Base-by-base conservation (phyloP, 352 stramenopile species). In the Phytopythium vexans region DNA sequence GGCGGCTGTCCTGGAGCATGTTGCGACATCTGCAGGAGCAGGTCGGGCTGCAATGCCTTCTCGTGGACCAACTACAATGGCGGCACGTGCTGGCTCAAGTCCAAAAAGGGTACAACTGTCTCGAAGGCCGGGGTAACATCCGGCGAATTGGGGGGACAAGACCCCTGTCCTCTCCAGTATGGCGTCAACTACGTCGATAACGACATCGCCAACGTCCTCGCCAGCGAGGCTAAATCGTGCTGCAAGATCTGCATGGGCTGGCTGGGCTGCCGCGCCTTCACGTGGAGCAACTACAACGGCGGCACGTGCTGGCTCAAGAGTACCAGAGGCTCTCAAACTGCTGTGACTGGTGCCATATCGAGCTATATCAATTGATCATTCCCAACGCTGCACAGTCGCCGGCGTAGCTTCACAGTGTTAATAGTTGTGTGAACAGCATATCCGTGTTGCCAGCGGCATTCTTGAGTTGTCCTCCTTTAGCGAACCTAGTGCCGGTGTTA, bases 281-380 rank as follows among this genome's bases (percentile, higher is more conserved):
- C 75, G 38, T 89, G 73, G 73, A 78, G 49, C n/a, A 58, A 59
- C 49, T 55, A 54, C 41, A 64, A 71, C 38, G 71, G 71, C 11
- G 70, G 74, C 15, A 84, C 66, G 5, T 86, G 72, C 52, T 88
- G 68, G 67, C 60, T 88, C 60, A 88, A 88, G 60, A 82, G 51
- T 21, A 3, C 9, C 8, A 14, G 14, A 27, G 21, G 21, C 21
- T 27, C 21, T 27, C 1, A 27, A 27, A 27, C 2, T 2, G 2
- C 21, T 2, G 2, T 2, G 21, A 2, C 21, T 27, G 21, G 21
- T 27, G 21, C 21, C 21, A 54, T 45, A 15, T 4, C 15, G 2
- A 58, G 55, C 15, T 45, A 50, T 5, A 36, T 61, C 9, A 65
- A 52, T 12, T 49, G 53, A 27, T 2, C 21, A 27, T 27, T 27